These are phyloP conservation scores for Nannizziopsis arthrosporioides DNA, from an alignment of 2,329 filamentous ascomycete species.

Conservation along the genomic window DNA sequence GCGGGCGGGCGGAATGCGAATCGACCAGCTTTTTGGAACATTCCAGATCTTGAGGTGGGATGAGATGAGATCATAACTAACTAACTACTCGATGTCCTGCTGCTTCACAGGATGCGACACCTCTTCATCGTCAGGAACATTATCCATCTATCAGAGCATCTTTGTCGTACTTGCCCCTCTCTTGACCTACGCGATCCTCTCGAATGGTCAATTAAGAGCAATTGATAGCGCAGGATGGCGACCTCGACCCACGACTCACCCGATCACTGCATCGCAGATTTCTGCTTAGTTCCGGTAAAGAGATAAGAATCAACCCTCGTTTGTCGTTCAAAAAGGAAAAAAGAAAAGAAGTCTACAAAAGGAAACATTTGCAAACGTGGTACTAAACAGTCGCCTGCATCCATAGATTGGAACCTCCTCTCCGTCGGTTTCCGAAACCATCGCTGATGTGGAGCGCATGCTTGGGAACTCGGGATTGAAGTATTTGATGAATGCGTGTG, in stretches of 20 bases:
- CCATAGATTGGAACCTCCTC: conserved; percentile 66
- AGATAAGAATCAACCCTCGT: too few relatives aligned
- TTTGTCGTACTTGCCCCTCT: not conserved
- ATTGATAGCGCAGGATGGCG: not conserved
- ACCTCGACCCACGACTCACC: conserved; percentile 47
- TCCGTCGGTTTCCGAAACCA: conserved; percentile 65
- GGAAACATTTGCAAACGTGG: not conserved
- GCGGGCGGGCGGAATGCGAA: too few relatives aligned
- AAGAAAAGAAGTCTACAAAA: not conserved
- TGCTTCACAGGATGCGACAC: too few relatives aligned
- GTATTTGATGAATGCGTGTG: conserved; percentile 85
- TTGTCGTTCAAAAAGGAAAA: not conserved
- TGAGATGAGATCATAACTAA: too few relatives aligned
- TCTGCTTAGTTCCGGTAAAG: conserved; percentile 73
- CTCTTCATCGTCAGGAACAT: too few relatives aligned
- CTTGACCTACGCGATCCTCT: not conserved
- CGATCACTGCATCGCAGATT: conserved; percentile 66
- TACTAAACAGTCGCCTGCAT: not conserved
- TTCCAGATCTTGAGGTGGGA: too few relatives aligned
- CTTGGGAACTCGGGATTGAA: conserved; percentile 68
- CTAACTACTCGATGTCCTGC: too few relatives aligned
- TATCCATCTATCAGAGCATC: too few relatives aligned
- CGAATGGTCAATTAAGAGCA: not conserved
- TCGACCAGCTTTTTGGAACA: too few relatives aligned
- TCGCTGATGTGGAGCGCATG: conserved; percentile 78